A percentile compares a stretch with the other conserved stretches of the same genome.
phyloP scores from a whole-genome alignment of 192 early-diverging fungal genomes.

The Gryganskiella cystojenkinii region DNA sequence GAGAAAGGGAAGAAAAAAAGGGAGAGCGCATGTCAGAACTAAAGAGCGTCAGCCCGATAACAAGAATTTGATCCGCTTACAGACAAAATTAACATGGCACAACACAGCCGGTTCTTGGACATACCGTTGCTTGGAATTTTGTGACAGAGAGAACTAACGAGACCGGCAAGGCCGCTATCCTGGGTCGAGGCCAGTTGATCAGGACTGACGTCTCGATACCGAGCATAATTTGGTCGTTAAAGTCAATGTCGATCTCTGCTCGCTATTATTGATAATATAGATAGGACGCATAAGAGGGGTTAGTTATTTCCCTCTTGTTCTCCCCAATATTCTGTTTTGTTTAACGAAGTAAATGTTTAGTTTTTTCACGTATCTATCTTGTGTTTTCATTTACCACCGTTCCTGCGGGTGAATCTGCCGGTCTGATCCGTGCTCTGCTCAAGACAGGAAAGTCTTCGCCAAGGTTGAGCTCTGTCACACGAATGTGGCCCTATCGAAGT shows the following conservation, averaged over 20 bases:
- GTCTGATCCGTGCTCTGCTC: constrained; percentile 65
- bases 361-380: background rate
- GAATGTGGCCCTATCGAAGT: constrained; percentile 62
- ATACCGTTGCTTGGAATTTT: constrained; percentile 92
- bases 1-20: constrained; percentile 24
- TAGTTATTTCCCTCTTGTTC: too few species aligned
- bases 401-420: constrained; percentile 58
- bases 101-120: too few species aligned
- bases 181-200: constrained; percentile 94
- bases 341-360: background rate
- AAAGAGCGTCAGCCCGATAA: constrained; percentile 4
- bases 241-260: constrained; percentile 87
- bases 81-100: too few species aligned
- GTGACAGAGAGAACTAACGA: constrained; percentile 87
- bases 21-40: background rate
- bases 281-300: background rate
- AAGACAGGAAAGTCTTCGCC: constrained; percentile 70
- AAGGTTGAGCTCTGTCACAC: constrained; percentile 64
- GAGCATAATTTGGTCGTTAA: constrained; percentile 93
- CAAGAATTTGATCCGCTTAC: too few species aligned
- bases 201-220: constrained; percentile 92
- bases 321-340: too few species aligned
- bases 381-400: constrained; percentile 54
- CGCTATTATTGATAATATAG: constrained; percentile 54
- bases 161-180: constrained; percentile 92